Evolutionary conservation across 192 early-diverging fungal genomes (phyloP), one percentile per base, ranked within the genome.

Genomic region (Mortierella claussenii): DNA sequence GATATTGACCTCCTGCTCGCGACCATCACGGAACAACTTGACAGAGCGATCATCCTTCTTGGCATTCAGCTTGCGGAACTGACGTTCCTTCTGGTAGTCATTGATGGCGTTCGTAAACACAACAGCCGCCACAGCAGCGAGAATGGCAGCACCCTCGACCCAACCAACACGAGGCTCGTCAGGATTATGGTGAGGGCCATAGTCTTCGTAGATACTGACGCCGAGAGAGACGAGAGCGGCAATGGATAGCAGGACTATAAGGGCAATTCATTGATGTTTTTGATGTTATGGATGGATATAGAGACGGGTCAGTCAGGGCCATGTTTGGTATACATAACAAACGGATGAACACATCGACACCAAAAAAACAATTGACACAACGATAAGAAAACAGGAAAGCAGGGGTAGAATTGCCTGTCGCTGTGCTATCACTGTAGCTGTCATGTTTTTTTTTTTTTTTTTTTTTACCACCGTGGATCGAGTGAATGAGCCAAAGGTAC

Each of bases 41-140:
- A 95, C 90, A 0, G 60, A 78, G 60, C 93, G 89, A 80, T 93
- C 92, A 60, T 95, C 93, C 82, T 94, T 93, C 79, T 93, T 92
- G 56, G 89, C 86, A 58, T 95, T 94, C 49, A 95, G 87, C 80
- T 92, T 91, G 69, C 88, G 89, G 84, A 96, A 96, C 81, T 93
- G 93, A 60, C 81, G 85, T 69, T 95, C 95, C 84, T 96, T 94
- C 74, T 94, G 88, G 79, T 89, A 93, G 85, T 96, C 92, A 78
- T 97, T 97, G 64, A 95, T 88, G 42, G 94, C 89, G 49, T 93
- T 93, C 53, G 95, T 94, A 58, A 97, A 83, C 50, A 96, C 93
- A 28, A 98, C 96, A 12, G 95, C 91, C 18, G 93, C 65, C 33
- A 98, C 97, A 44, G 91, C 85, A 20, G 91, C 81, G 52, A 93